A percentile compares a stretch with the other conserved stretches of the same genome.
These are phyloP conservation scores for Mycena kentingensis DNA, from an alignment of 768 basidiomycete genomes.

Conservation along the genomic window DNA sequence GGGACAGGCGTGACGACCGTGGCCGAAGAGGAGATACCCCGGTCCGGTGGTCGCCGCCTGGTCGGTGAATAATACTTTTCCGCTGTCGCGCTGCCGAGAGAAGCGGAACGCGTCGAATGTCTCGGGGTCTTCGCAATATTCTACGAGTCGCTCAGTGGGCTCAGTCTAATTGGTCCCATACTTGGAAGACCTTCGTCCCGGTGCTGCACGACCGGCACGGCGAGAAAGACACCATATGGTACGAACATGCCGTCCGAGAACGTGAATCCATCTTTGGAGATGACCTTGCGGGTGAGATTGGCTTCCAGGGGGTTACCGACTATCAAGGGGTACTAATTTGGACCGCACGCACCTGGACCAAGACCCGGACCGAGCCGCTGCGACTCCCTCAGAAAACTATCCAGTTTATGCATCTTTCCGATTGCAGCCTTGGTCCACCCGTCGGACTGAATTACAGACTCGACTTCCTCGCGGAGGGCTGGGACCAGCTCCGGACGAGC, in stretches of 20 bases:
- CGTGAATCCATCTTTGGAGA: constrained; percentile 9
- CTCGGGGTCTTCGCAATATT: constrained; percentile 5
- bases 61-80: constrained; percentile 9
- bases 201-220: background rate
- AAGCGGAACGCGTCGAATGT: constrained; percentile 17
- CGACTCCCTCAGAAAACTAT: constrained; percentile 9
- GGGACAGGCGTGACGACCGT: constrained; percentile 23
- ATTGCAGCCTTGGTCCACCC: constrained; percentile 8
- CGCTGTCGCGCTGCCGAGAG: constrained; percentile 2
- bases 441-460: background rate
- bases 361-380: constrained; percentile 1
- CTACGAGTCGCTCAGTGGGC: background rate
- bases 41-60: constrained; percentile 16
- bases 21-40: constrained; percentile 18
- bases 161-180: background rate
- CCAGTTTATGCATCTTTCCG: constrained; percentile 14
- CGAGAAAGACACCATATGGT: constrained; percentile 1
- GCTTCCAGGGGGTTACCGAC: background rate
- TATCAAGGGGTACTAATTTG: background rate
- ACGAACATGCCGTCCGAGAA: constrained; percentile 6
- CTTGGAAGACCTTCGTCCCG: constrained; percentile 7
- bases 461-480: constrained; percentile 41
- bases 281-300: constrained; percentile 1
- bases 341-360: background rate
- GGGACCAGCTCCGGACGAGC: constrained; percentile 34